Base-by-base conservation (phyloP, 495 filamentous ascomycete species). In the Cladorrhinum samala region DNA sequence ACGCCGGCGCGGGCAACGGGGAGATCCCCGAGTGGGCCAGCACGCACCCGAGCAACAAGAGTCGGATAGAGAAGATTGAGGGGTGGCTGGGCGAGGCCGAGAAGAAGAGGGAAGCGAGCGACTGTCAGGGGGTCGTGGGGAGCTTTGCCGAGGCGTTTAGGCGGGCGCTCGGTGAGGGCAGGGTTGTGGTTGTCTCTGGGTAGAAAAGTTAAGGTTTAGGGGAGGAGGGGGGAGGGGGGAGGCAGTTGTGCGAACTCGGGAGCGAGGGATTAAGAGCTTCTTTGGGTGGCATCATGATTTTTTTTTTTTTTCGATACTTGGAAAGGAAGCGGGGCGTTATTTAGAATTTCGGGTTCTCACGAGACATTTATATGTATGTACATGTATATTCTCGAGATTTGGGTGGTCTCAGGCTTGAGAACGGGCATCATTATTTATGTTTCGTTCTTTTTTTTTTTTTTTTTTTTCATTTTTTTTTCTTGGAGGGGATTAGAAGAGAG, bases 31-130 rank as follows among this genome's bases (percentile, higher is more conserved):
- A 93, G 63, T 88, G 91, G 68, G 67, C 95, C 64, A 90, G 86
- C 23, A 95, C 91, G 17, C 91, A 95, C 75, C 91, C 91, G 27
- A 82, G 85, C 51, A 83, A 82, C 53, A 75, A 77, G 38, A 88
- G 81, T 57, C 78, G 90, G 30, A 80, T 88, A 58, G 73, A 82
- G 59, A 81, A 84, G 53, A 87, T 95, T 50, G 67, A 76, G 58
- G 77, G 83, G 66, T 89, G 78, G 83, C 63, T 87, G 49, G 78
- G 82, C 3, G 63, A 82, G 60, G 83, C 83, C 6, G 49, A 78
- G 51, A 68, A 76, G 45, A 83, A 74, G 66, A 64, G 70, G 53
- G 66, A 70, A 14, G 55, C 68, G 49, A 83, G 80, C 57, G 76
- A 78, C 37, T 84, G 81, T 41, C 55, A 53, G 17, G 67, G 60